Percentiles rank a stretch among this genome's conserved stretches.
These are phyloP conservation scores for Psilocybe subaeruginosa DNA, from an alignment of 768 basidiomycete species.

Conservation along the genomic window DNA sequence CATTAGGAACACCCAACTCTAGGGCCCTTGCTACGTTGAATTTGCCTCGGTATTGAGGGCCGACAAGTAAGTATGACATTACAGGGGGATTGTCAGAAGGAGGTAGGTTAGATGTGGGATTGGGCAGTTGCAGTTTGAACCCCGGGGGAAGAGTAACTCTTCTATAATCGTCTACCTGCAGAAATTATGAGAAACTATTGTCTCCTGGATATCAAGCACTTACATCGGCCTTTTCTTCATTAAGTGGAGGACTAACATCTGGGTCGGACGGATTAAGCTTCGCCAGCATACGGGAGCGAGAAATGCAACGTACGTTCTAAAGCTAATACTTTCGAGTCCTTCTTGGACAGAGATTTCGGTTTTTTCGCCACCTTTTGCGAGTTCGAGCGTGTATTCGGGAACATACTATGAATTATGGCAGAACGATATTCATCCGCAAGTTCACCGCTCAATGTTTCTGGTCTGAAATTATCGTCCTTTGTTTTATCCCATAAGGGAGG, in stretches of 20 bases:
- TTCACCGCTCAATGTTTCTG: conserved; percentile 41
- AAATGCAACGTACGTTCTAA: background rate
- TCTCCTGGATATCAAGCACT: background rate
- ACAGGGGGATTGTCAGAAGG: conserved; percentile 32
- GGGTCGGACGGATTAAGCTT: background rate
- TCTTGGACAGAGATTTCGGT: background rate
- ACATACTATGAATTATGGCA: conserved; percentile 61
- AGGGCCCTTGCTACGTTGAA: conserved; percentile 72
- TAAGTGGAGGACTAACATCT: background rate
- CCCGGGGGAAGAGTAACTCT: conserved; percentile 32
- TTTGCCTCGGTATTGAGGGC: conserved; percentile 61
- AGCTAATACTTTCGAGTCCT: background rate
- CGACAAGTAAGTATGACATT: conserved; percentile 53
- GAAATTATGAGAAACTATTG: background rate
- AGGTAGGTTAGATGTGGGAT: conserved; percentile 24
- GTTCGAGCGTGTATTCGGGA: conserved; percentile 44
- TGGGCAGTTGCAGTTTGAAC: conserved; percentile 41
- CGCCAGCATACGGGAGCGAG: background rate
- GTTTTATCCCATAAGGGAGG: conserved; percentile 13
- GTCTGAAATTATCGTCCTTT: conserved; percentile 26
- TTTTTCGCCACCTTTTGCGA: conserved; percentile 7
- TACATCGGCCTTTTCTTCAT: conserved; percentile 15
- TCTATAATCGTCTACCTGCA: conserved; percentile 32
- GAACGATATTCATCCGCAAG: conserved; percentile 59
- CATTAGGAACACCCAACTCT: conserved; percentile 58